Evolutionary conservation across 108 stramenopile species (phyloP).

Genomic region (Conticribra guillardii): DNA sequence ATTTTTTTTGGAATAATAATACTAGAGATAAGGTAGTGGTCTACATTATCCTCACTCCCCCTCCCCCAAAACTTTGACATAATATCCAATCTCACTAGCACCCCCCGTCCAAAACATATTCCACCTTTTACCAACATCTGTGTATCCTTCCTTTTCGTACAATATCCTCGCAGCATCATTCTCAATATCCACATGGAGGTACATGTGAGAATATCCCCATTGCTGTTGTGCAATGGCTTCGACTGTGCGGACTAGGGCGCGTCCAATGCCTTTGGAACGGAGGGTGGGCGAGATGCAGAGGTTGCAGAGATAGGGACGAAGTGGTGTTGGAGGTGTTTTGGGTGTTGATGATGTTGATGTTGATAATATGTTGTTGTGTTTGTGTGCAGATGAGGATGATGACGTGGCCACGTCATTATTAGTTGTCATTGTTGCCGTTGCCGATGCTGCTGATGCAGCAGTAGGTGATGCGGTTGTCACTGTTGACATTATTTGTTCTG

Average conservation of each 20-base stretch:
- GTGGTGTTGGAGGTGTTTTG: slow-evolving; percentile 23
- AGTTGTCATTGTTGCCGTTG: too few relatives aligned
- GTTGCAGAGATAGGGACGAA: slow-evolving; percentile 86
- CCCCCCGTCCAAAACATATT: slow-evolving; percentile 82
- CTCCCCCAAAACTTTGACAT: slow-evolving; percentile 55
- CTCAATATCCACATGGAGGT: slow-evolving; percentile 82
- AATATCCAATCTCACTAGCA: slow-evolving; percentile 80
- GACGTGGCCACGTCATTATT: too few relatives aligned
- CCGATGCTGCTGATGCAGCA: too few relatives aligned
- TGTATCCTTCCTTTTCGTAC: slow-evolving; percentile 72
- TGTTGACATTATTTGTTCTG: too few relatives aligned
- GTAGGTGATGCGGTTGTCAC: too few relatives aligned
- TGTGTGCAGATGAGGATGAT: slow-evolving; percentile 10
- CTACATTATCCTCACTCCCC: neutral
- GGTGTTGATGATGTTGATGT: neutral
- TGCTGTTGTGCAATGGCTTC: slow-evolving; percentile 69
- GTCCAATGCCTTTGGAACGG: slow-evolving; percentile 70
- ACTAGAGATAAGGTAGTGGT: too few relatives aligned
- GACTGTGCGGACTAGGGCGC: slow-evolving; percentile 70
- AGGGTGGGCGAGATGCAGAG: slow-evolving; percentile 72
- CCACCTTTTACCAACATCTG: slow-evolving; percentile 80
- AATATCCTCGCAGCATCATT: slow-evolving; percentile 77
- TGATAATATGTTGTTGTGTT: slow-evolving; percentile 14
- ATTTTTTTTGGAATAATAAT: too few relatives aligned
- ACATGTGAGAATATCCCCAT: slow-evolving; percentile 75